Evolutionary conservation across 2,329 filamentous ascomycete genomes (phyloP).

Genomic region (Diplodia corticola): DNA sequence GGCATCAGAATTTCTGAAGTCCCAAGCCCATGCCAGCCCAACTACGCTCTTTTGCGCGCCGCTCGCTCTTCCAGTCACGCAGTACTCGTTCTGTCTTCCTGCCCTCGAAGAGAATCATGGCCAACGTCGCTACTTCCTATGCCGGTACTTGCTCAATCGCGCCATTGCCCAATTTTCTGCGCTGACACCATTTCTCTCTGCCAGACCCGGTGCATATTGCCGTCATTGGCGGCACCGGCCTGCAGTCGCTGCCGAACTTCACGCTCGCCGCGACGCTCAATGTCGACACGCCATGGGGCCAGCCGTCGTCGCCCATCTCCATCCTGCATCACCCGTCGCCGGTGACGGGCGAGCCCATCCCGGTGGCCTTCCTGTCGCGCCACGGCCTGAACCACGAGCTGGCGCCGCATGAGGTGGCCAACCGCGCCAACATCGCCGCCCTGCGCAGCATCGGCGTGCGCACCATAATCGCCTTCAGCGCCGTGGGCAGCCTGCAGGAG

Average conservation of each 20-base stretch:
- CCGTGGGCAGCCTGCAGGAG: conserved; percentile 89
- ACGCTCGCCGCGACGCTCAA: conserved; percentile 77
- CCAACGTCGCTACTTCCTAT: conserved; percentile 23
- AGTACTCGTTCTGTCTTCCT: conserved; percentile 1
- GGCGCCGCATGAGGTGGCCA: conserved; percentile 92
- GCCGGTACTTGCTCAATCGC: background rate
- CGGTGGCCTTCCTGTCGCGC: conserved; percentile 87
- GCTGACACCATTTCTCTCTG: background rate
- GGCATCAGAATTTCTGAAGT: conserved; percentile 19
- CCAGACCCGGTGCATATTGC: conserved; percentile 52
- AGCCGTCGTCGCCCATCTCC: conserved; percentile 72
- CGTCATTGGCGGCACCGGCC: conserved; percentile 73
- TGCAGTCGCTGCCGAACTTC: conserved; percentile 84
- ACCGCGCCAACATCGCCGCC: conserved; percentile 97
- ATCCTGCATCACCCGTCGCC: conserved; percentile 85
- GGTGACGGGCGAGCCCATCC: conserved; percentile 60
- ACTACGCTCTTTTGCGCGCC: background rate
- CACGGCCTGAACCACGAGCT: conserved; percentile 87
- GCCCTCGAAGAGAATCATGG: conserved; percentile 23
- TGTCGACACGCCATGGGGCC: conserved; percentile 83
- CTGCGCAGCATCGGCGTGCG: conserved; percentile 85
- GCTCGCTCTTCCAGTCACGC: background rate
- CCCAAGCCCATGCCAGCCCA: background rate
- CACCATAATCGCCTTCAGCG: conserved; percentile 89
- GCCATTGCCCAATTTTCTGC: background rate